Conservation (phyloP, 208 protist species). For the Sergeia podlipaevii region DNA sequence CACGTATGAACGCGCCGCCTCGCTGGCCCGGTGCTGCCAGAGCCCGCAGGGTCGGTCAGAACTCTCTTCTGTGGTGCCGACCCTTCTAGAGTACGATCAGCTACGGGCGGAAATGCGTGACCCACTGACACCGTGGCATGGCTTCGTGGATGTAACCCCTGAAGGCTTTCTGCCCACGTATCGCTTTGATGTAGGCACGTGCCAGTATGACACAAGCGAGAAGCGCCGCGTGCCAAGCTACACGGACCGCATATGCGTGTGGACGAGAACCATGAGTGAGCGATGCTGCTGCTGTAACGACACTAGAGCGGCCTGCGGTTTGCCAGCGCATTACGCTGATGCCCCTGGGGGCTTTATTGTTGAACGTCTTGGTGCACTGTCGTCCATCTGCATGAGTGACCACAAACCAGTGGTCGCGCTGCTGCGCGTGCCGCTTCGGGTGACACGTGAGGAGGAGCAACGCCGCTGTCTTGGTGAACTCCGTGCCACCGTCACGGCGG, state of each 20-base stretch:
- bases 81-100: constrained; percentile 82
- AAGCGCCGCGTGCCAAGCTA: constrained; percentile 89
- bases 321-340: too few species aligned
- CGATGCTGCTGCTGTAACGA: too few species aligned
- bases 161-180: constrained; percentile 90
- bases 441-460: constrained; percentile 41
- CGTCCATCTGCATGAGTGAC: constrained; percentile 66
- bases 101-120: constrained; percentile 60
- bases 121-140: constrained; percentile 71
- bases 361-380: constrained; percentile 34
- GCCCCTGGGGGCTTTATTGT: constrained; percentile 35
- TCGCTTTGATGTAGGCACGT: constrained; percentile 87
- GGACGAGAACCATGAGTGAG: constrained; percentile 43
- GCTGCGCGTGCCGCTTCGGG: constrained; percentile 51
- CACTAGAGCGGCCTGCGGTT: too few species aligned
- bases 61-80: too few species aligned
- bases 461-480: constrained; percentile 17
- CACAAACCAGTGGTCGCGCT: constrained; percentile 83
- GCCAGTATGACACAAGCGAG: constrained; percentile 88
- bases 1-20: constrained; percentile 69
- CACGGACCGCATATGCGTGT: constrained; percentile 85
- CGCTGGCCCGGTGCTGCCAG: too few species aligned
- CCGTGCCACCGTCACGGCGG: constrained; percentile 26
- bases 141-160: constrained; percentile 67
- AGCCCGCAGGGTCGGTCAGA: constrained; percentile 19